A percentile compares a stretch with the other conserved stretches of the same genome.
phyloP scores from a whole-genome alignment of 73 alveolate species.

The Paramecium primaurelia region DNA sequence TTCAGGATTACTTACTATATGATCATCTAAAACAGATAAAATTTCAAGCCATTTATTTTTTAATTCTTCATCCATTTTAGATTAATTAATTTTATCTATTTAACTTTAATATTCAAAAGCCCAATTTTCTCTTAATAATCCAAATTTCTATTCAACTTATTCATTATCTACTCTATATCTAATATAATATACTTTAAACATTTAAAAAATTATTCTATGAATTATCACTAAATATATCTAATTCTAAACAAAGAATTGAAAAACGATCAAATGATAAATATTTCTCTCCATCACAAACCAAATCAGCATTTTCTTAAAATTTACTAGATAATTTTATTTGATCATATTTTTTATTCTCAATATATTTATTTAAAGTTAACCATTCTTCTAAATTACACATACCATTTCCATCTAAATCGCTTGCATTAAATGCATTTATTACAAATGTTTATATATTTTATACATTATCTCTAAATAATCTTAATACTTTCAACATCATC shows the following conservation, averaged over 20 bases:
- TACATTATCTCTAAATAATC: neutral
- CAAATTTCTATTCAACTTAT: neutral
- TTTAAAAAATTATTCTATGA: slow-evolving; percentile 29
- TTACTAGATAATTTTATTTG: neutral
- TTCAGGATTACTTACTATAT: neutral
- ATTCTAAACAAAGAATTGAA: slow-evolving; percentile 46
- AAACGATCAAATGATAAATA: slow-evolving; percentile 54
- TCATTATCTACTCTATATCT: neutral
- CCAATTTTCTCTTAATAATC: neutral
- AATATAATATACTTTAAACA: neutral
- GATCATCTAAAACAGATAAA: neutral
- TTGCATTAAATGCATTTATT: slow-evolving; percentile 53
- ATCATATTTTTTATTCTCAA: slow-evolving; percentile 47
- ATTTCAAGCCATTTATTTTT: neutral
- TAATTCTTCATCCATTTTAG: neutral
- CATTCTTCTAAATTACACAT: slow-evolving; percentile 55
- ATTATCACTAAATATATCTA: slow-evolving; percentile 50
- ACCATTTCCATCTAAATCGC: slow-evolving; percentile 61
- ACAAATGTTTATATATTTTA: slow-evolving; percentile 42
- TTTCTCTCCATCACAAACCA: slow-evolving; percentile 45
- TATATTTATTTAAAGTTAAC: slow-evolving; percentile 48
- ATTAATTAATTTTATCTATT: neutral
- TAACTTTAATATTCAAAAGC: neutral
- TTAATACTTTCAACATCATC: slow-evolving; percentile 27
- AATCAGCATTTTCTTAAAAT: slow-evolving; percentile 55